Evolutionary conservation across 2,329 filamentous ascomycete species (phyloP), one percentile per base, ranked within the genome.

Genomic region (Penicillium vulpinum): DNA sequence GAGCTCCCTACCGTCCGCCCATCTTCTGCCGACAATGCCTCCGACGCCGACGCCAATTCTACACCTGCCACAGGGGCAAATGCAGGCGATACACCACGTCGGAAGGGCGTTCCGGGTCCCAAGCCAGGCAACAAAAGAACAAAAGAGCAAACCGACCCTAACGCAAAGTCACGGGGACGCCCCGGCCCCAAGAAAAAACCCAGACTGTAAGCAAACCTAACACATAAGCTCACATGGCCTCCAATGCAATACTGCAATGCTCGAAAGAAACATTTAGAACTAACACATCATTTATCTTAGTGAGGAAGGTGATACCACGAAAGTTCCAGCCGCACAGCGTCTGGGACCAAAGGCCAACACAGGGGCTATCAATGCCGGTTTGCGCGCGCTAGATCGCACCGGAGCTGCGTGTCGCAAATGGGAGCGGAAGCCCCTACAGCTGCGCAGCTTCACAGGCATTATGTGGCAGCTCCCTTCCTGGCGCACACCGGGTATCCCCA

Each of bases 151-250:
- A 59, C 73, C 75, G 57, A 77, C 75, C 68, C 80, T 77, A 75
- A 78, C 73, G 68, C 75, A 78, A 68, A 90, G 75, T 81, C 87
- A 53, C 82, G 90, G 72, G 89, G 89, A 71, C 95, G 96, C 79
- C 93, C 94, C 7, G 93, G 93, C 7, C 93, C 93, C 0, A 97
- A 97, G 85, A 96, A 97, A 85, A 96, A 95, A 80, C 88, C 90
- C 63, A 88, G 89, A 82, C 78, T 96, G 93, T 97, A 88, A 79
- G 92, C 88, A 38, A 44, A 22, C 16, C n/a, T 38, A 8, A 26
- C 15, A 22, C 10, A 45, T 45, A n/a, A n/a, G n/a, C n/a, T n/a
- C n/a, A n/a, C n/a, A n/a, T n/a, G n/a, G n/a, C 48, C 21, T 50
- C n/a, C 33, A 52, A 56, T 22, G 3, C 33, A 49, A 21, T 7